A percentile compares a stretch with the other conserved stretches of the same genome.
phyloP scores from a whole-genome alignment of 768 basidiomycete genomes.

The Mycena leptocephala region DNA sequence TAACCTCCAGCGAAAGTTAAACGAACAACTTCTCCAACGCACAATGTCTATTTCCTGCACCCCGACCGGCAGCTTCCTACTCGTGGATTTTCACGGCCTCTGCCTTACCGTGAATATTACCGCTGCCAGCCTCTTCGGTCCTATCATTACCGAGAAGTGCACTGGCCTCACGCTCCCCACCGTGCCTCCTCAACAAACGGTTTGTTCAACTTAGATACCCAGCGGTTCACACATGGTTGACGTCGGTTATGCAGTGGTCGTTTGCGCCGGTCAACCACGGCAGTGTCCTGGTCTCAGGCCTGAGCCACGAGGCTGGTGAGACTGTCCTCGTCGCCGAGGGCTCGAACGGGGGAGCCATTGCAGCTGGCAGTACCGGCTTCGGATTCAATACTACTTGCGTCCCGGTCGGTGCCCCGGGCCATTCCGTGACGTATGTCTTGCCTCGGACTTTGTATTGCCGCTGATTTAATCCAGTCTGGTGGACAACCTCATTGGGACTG shows the following conservation, averaged over 20 bases:
- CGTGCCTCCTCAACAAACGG: neutral
- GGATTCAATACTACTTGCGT: neutral
- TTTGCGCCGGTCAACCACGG: neutral
- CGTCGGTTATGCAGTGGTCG: neutral
- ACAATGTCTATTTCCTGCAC: constrained; percentile 8
- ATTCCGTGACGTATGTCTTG: neutral
- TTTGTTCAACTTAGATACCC: neutral
- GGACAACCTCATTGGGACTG: neutral
- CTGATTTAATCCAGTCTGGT: neutral
- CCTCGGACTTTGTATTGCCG: neutral
- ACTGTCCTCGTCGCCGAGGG: neutral
- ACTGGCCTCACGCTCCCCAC: neutral
- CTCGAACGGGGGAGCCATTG: neutral
- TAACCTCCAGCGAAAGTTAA: neutral
- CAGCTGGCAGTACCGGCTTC: neutral
- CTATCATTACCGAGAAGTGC: neutral
- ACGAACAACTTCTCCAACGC: constrained; percentile 1
- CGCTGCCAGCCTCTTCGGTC: neutral
- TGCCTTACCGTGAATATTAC: neutral
- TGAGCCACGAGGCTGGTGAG: neutral
- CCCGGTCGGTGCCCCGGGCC: neutral
- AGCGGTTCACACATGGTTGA: neutral
- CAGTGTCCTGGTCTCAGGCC: neutral
- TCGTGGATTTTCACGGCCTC: neutral
- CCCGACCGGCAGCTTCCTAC: neutral